Base-by-base conservation (phyloP, 805 yeast species). In the Metschnikowia lachancei region DNA sequence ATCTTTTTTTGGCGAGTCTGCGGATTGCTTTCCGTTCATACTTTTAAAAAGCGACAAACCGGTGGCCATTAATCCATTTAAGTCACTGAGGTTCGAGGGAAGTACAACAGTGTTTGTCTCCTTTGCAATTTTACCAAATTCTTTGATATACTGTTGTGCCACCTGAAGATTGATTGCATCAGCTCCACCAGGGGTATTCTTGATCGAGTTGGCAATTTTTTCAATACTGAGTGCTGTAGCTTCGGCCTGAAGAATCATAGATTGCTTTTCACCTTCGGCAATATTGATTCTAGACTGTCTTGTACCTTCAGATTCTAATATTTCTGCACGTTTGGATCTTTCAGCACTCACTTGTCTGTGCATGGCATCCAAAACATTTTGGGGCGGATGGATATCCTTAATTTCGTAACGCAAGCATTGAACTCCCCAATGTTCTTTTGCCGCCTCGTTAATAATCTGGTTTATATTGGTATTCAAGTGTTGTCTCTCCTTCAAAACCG, bases 281-380 rank as follows among this genome's bases (percentile, higher is more conserved):
- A 67, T 70, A 60, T 85, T 85, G 59, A 85, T 78, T 51, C 75
- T 76, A 59, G 82, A 80, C 39, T 77, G 70, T 64, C 80, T 78
- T 38, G 66, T 64, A 49, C 87, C 92, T 64, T 87, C 92, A 3
- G 92, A 85, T n/a, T 83, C 82, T 53, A 87, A 74, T 50, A 87
- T 84, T 39, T 77, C 76, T 0, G 87, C 75, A 47, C 77, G 80
- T 61, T 84, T 85, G 52, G 81, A 83, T 63, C 95, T 95, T 65
- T 87, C 95, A 37, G 95, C 94, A 49, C 85, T 78, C 19, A 88
- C 96, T 65, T 86, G 95, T 62, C 92, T 79, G 66, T 87, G 95
- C 96, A 87, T 88, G 22, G 95, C 94, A 58, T 85, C 91, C 57
- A 87, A 77, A 10, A 87, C 95, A 55, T 86, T 85, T 31, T 76